Percentiles rank a stretch among this genome's conserved stretches.
Conservation (phyloP, 2,329 filamentous ascomycete species). For the Aspergillus sp. region DNA sequence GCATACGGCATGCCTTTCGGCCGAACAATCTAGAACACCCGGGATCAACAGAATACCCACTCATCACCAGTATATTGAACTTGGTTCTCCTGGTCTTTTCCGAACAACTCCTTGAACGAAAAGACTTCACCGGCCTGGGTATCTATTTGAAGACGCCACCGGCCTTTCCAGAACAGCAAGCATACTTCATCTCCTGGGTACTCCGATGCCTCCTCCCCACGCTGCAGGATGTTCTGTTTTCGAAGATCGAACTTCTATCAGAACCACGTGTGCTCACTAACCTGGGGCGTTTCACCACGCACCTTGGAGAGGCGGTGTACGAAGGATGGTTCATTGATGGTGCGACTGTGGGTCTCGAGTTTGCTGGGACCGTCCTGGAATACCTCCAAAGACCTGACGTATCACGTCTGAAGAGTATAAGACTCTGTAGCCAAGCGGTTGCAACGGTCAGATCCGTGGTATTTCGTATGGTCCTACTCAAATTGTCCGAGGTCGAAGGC, state of each 20-base stretch:
- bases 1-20: slow-evolving; percentile 62
- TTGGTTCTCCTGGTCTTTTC: slow-evolving; percentile 77
- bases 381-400: slow-evolving; percentile 85
- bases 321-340: slow-evolving; percentile 96
- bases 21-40: slow-evolving; percentile 53
- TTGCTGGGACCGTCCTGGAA: slow-evolving; percentile 79
- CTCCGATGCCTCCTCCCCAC: slow-evolving; percentile 71
- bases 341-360: slow-evolving; percentile 78
- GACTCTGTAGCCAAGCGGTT: slow-evolving; percentile 85
- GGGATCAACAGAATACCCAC: slow-evolving; percentile 58
- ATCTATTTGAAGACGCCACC: slow-evolving; percentile 86
- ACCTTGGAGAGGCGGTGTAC: slow-evolving; percentile 86
- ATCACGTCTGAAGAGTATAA: slow-evolving; percentile 75
- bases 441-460: slow-evolving; percentile 73
- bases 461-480: slow-evolving; percentile 73
- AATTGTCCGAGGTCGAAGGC: slow-evolving; percentile 79
- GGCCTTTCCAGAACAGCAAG: slow-evolving; percentile 90
- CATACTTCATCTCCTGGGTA: slow-evolving; percentile 90
- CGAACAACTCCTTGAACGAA: slow-evolving; percentile 79
- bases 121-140: slow-evolving; percentile 86
- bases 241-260: slow-evolving; percentile 68
- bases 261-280: slow-evolving; percentile 87
- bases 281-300: slow-evolving; percentile 72
- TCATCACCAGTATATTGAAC: slow-evolving; percentile 74
- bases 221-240: slow-evolving; percentile 66